Evolutionary conservation across 306 rosid species (phyloP).

Genomic region (Leucaena leucocephala): DNA sequence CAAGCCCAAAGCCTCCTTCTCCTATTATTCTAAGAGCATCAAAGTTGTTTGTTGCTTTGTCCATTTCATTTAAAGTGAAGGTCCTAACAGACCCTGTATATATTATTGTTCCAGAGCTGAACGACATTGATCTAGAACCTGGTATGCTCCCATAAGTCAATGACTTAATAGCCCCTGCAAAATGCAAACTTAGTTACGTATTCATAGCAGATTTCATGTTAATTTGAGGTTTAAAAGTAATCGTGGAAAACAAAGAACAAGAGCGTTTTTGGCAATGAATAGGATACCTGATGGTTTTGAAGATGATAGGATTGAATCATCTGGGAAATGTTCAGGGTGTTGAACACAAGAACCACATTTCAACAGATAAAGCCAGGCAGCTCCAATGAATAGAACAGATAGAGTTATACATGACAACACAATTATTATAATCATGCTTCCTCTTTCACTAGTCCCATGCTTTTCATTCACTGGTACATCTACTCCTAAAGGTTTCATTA

Average conservation of each 20-base stretch:
- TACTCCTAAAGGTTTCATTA: conserved; percentile 84
- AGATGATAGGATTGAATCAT: conserved; percentile 46
- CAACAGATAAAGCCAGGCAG: conserved; percentile 69
- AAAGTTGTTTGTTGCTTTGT: conserved; percentile 79
- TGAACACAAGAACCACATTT: conserved; percentile 44
- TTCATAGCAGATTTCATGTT: background rate
- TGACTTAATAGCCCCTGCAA: conserved; percentile 50
- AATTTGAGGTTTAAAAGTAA: background rate
- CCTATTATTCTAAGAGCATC: conserved; percentile 83
- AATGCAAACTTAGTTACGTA: background rate
- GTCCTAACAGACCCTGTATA: conserved; percentile 79
- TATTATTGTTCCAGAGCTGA: conserved; percentile 59
- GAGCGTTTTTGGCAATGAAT: conserved; percentile 9
- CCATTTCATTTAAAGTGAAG: conserved; percentile 71
- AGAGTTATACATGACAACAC: conserved; percentile 68
- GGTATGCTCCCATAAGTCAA: conserved; percentile 44
- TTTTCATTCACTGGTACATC: conserved; percentile 62
- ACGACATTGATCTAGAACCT: conserved; percentile 61
- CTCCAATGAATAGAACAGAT: conserved; percentile 61
- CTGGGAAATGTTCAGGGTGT: conserved; percentile 45
- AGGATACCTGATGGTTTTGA: conserved; percentile 65
- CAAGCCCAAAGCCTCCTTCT: conserved; percentile 98
- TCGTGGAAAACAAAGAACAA: conserved; percentile 11
- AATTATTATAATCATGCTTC: conserved; percentile 58
- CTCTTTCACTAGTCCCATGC: conserved; percentile 50